Base-by-base conservation (phyloP, 2,329 filamentous ascomycete genomes). In the Ascomycota sp. region DNA sequence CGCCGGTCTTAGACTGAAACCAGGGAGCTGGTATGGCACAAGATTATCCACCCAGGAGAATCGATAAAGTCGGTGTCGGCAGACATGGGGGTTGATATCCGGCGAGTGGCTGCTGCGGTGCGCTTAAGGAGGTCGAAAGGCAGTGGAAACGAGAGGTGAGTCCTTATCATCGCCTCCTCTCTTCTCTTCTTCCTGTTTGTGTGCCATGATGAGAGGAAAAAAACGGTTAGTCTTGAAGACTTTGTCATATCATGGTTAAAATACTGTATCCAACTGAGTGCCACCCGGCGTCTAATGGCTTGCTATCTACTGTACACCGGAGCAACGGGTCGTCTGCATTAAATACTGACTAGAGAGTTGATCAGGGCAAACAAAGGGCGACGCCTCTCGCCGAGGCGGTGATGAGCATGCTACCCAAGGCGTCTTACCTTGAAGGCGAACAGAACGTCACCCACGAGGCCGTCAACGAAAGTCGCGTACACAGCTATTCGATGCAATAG, bases 171-270 rank as follows among this genome's bases (percentile, higher is more conserved):
- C 20, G 9, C 28, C 11, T 12, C 17, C 27, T 23, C 13, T 20
- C 29, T 30, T 20, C 2, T 39, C 33, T 35, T 9, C 15, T 11
- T 8, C 10, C 5, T 19, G 15, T 24, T 8, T 25, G 5, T 24
- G 53, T 69, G 65, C 69, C 69, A 53, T 70, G 66, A 71, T 71
- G 66, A 54, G 44, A 69, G 47, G 51, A 13, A 30, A 30, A 19
- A 27, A 30, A 27, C 86, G 86, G 94, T 95, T 93, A 94, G 86
- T 95, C 86, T 93, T 91, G 65, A 94, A 93, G 85, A 95, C 85
- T 73, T 54, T 60, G 15, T 17, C 15, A 34, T 32, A 51, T 72
- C 63, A 74, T 89, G 81, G 80, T 94, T 86, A 86, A 63, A 76
- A 65, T 68, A 35, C 35, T 40, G 49, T 44, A 41, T 41, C 11